Conservation (phyloP, 1,139 yeast genomes). For the Debaryomyces sp. region DNA sequence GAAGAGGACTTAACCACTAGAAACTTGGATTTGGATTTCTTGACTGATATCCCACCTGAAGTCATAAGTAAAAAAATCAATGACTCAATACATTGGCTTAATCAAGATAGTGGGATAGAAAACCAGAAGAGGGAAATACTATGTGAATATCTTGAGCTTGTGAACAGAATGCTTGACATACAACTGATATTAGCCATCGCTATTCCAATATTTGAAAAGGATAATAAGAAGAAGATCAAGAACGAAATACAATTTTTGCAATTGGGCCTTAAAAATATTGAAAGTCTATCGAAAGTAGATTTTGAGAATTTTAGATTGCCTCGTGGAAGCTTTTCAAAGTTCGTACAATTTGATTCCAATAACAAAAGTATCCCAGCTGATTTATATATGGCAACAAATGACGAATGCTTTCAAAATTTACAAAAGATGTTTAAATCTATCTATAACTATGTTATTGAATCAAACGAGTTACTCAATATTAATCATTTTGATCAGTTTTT, state of each 20-base stretch:
- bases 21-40: conserved; percentile 53
- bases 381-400: conserved; percentile 27
- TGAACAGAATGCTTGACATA: conserved; percentile 29
- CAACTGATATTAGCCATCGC: conserved; percentile 27
- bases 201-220: conserved; percentile 22
- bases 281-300: conserved; percentile 12
- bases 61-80: conserved; percentile 26
- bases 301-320: conserved; percentile 21
- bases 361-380: conserved; percentile 62
- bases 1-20: conserved; percentile 76
- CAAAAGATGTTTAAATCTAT: conserved; percentile 38
- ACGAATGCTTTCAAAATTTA: conserved; percentile 34
- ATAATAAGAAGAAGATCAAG: conserved; percentile 1
- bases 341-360: conserved; percentile 56
- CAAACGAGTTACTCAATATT: conserved; percentile 26
- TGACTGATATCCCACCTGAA: conserved; percentile 27
- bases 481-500: conserved; percentile 42
- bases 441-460: conserved; percentile 21
- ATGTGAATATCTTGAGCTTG: conserved; percentile 29
- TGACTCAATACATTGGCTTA: conserved; percentile 24
- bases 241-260: conserved; percentile 3
- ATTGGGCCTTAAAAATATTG: conserved; percentile 16
- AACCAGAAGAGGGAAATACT: conserved; percentile 18
- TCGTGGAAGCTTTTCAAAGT: conserved; percentile 41
- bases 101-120: conserved; percentile 9